Evolutionary conservation across 2,329 filamentous ascomycete species (phyloP), one percentile per base, ranked within the genome.

Genomic region (Trichothecium sympodiale): DNA sequence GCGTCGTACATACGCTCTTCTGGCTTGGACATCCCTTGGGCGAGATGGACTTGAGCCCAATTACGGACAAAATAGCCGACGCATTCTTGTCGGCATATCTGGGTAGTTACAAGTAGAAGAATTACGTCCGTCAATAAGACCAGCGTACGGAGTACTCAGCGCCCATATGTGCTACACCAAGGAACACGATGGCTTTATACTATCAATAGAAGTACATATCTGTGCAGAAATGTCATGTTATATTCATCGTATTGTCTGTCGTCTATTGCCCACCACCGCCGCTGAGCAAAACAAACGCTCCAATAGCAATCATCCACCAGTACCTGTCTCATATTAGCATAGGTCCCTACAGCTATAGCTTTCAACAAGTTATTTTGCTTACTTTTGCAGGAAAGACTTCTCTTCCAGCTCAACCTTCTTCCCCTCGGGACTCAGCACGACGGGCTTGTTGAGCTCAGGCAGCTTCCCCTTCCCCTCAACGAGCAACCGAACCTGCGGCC

Each of bases 381-480:
- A 80, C 77, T 78, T 81, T 56, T 81, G 77, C 38, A 82, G 52
- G 42, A 82, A 65, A 2, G 70, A 66, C 67, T 80, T 82, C 60
- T 81, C 74, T 49, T 68, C 66, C 41, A 64, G 62, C 37, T 59
- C 67, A 29, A 68, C 67, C 53, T 72, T 64, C 59, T 65, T 74
- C 13, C 77, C 77, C 43, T 78, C 71, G 0, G 72, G 62, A 31
- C 60, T 69, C 42, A 82, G 55, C 33, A 80, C 69, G 27, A 83
- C 64, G 3, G 77, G 77, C 57, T 71, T 73, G 47, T 80, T 80
- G 47, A 82, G 57, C 44, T 67, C 65, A 3, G 75, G 74, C 50
- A 69, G 64, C 52, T 65, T 67, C 2, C 74, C 77, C 38, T 53
- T 57, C 31, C 48, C 54, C 29, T 65, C 60, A 17, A 61, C 55